Evolutionary conservation across 306 rosid genomes (phyloP), one percentile per base, ranked within the genome.

Genomic region (Rubus parviflorus): DNA sequence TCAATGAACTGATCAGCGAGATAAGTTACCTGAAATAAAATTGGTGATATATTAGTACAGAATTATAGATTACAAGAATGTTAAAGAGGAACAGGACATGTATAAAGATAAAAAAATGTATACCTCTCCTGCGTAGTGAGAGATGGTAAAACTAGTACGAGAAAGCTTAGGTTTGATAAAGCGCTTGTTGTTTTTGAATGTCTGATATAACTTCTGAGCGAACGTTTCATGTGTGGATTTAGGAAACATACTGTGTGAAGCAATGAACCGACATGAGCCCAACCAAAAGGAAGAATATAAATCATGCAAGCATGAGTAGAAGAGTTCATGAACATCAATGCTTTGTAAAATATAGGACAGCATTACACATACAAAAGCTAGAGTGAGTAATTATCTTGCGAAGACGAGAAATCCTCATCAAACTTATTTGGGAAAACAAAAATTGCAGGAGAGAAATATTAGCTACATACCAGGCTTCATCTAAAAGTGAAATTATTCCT

Each of bases 111-210:
- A 47, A 71, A 64, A 81, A 74, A 81, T 81, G 43, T 79, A 54
- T 83, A 96, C 99, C 99, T 96, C 99, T 79, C 99, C 99, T 4
- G 99, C 99, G 72, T 96, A 96, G 83, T 96, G 99, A 83, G 90
- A 89, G 74, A 96, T 91, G 25, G 93, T 86, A 79, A 96, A 96
- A 87, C 96, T 96, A 15, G 99, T 96, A 74, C 97, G 98, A 72
- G 99, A 96, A 79, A 96, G 97, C 84, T 96, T 96, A 73, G 99
- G 99, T 81, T 96, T 93, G 86, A 96, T 89, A 40, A 96, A 96
- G 66, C 99, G 98, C 89, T 91, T 96, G 94, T 96, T 86, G 88
- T 84, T 92, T 84, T 88, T 89, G 93, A 96, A 93, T 67, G 98
- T 96, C 88, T 93, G 98, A 83, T 96, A 96, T 85, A 96, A 85